These are phyloP conservation scores for Apiotrichum laibachii DNA, from an alignment of 1,284 basidiomycete species.

Conservation along the genomic window DNA sequence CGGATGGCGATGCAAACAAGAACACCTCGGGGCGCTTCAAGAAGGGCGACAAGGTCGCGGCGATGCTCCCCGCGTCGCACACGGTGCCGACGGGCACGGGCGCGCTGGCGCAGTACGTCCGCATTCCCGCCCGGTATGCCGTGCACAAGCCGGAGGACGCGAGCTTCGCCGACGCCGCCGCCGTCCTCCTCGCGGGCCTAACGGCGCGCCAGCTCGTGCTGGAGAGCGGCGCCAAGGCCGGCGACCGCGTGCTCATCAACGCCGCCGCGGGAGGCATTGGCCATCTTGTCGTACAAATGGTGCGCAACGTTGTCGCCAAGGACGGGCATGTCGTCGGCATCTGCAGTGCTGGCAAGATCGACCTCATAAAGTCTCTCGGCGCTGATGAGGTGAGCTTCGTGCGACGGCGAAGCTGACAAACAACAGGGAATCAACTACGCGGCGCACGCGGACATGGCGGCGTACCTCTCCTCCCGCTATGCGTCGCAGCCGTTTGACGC, in stretches of 20 bases:
- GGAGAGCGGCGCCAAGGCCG: slow-evolving; percentile 1
- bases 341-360: slow-evolving; percentile 59
- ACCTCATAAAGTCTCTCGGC: slow-evolving; percentile 53
- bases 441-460: slow-evolving; percentile 48
- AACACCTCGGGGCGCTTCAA: not conserved
- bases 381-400: slow-evolving; percentile 47
- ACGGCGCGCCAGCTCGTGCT: slow-evolving; percentile 13
- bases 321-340: slow-evolving; percentile 60
- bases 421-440: slow-evolving; percentile 59
- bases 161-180: not conserved
- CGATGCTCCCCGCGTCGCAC: slow-evolving; percentile 10
- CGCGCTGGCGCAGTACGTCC: slow-evolving; percentile 9
- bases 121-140: slow-evolving; percentile 11
- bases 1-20: slow-evolving; percentile 2
- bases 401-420: no score
- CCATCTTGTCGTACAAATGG: slow-evolving; percentile 61
- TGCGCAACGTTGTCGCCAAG: slow-evolving; percentile 53
- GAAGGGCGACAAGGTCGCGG: slow-evolving; percentile 11
- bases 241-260: slow-evolving; percentile 14
- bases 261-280: slow-evolving; percentile 56
- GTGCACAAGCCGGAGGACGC: slow-evolving; percentile 3
- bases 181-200: slow-evolving; percentile 7
- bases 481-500: slow-evolving; percentile 8
- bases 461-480: not conserved
- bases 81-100: slow-evolving; percentile 8